Evolutionary conservation across 768 basidiomycete species (phyloP).

Genomic region (Hebeloma cylindrosporum): DNA sequence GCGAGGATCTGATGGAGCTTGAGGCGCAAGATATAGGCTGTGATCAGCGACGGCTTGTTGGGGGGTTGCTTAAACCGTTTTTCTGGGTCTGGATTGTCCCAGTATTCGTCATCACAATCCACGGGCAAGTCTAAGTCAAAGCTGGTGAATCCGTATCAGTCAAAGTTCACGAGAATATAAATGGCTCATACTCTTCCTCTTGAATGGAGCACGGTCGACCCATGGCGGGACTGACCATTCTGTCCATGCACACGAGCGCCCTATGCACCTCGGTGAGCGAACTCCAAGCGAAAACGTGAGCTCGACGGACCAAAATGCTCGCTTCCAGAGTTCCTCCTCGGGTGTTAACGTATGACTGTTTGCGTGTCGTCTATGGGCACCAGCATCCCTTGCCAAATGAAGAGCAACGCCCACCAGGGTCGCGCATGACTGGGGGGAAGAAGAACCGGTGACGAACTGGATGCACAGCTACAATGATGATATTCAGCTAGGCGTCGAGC

Average conservation of each 20-base stretch:
- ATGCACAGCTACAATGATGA: slow-evolving; percentile 54
- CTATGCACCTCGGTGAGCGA: slow-evolving; percentile 32
- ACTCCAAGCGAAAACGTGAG: not conserved
- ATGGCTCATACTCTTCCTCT: slow-evolving; percentile 69
- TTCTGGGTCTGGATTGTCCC: slow-evolving; percentile 59
- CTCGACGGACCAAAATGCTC: slow-evolving; percentile 60
- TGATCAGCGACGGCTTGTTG: slow-evolving; percentile 54
- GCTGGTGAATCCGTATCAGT: slow-evolving; percentile 38
- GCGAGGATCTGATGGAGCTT: slow-evolving; percentile 65
- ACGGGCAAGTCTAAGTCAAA: slow-evolving; percentile 72
- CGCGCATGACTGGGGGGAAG: slow-evolving; percentile 67
- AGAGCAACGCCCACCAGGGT: slow-evolving; percentile 69
- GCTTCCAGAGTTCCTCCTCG: slow-evolving; percentile 76
- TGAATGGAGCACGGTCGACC: slow-evolving; percentile 78
- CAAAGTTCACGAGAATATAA: not conserved
- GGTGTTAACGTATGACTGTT: slow-evolving; percentile 35
- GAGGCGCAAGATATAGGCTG: slow-evolving; percentile 55
- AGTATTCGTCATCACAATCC: slow-evolving; percentile 74
- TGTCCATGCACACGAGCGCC: slow-evolving; percentile 55
- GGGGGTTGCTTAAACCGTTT: slow-evolving; percentile 70
- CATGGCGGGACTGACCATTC: slow-evolving; percentile 49
- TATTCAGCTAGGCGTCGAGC: too few species aligned
- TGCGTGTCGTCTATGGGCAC: slow-evolving; percentile 58
- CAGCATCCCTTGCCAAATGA: slow-evolving; percentile 74
- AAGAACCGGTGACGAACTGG: slow-evolving; percentile 54